Conservation (phyloP, 371 early-diverging fungal genomes). For the Smittium culicis region DNA sequence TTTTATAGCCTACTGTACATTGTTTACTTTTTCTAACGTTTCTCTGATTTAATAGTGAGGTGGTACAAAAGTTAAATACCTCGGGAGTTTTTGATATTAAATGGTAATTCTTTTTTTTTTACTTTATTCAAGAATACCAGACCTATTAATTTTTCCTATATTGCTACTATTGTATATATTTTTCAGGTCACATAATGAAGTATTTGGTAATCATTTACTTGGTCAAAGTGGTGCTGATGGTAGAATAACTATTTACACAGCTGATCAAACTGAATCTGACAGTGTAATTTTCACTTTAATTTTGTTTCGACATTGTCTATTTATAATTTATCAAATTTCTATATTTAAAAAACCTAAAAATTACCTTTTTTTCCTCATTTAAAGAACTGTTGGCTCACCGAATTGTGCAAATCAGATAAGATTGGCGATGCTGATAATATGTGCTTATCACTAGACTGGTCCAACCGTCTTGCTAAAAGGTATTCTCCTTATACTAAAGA, state of each 20-base stretch:
- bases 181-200: constrained; percentile 7
- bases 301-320: too few relatives aligned
- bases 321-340: too few relatives aligned
- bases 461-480: constrained; percentile 39
- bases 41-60: background rate
- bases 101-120: constrained; percentile 16
- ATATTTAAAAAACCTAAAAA: too few relatives aligned
- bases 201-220: background rate
- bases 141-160: background rate
- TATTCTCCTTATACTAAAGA: too few relatives aligned
- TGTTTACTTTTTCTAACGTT: background rate
- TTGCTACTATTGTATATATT: background rate
- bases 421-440: constrained; percentile 22
- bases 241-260: constrained; percentile 1
- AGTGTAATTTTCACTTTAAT: too few relatives aligned
- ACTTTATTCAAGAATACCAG: background rate
- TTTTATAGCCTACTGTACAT: background rate
- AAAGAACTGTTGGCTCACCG: constrained; percentile 1
- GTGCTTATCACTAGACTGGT: constrained; percentile 84
- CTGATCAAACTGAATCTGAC: background rate
- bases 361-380: background rate
- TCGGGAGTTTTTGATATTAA: constrained; percentile 28
- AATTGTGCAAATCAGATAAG: background rate
- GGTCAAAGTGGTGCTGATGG: constrained; percentile 11
- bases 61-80: constrained; percentile 21